Percentiles rank a stretch among this genome's conserved stretches.
These are phyloP conservation scores for sunflower (Helianthus annuus) DNA, from an alignment of 129 eudicot species.

Conservation along the genomic window DNA sequence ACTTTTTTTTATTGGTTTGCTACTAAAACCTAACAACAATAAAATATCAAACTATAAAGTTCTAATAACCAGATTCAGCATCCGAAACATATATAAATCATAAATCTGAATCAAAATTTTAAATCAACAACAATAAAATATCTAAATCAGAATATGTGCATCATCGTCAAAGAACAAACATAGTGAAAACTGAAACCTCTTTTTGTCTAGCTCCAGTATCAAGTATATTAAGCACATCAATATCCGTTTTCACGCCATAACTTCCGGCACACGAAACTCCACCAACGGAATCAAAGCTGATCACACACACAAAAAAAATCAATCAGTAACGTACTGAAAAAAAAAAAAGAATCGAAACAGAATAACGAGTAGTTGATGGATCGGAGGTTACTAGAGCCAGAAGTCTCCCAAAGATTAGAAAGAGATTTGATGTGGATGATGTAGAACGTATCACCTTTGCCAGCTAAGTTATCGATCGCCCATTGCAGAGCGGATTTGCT, in stretches of 20 bases:
- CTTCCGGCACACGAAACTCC: conserved; percentile 70
- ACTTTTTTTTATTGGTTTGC: too few species aligned
- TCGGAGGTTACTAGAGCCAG: conserved; percentile 67
- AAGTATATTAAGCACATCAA: conserved; percentile 62
- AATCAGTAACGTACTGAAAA: conserved; percentile 2
- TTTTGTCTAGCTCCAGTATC: conserved; percentile 73
- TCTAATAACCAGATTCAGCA: neutral
- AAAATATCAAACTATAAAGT: neutral
- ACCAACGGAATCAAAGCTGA: conserved; percentile 65
- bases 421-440: conserved; percentile 55
- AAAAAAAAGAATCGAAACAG: neutral
- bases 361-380: neutral
- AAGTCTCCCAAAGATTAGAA: conserved; percentile 48
- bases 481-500: conserved; percentile 78
- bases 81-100: neutral
- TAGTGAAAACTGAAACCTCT: conserved; percentile 38
- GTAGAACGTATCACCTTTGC: conserved; percentile 62
- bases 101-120: neutral
- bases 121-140: conserved; percentile 4
- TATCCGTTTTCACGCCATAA: conserved; percentile 55
- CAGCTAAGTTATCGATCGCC: conserved; percentile 82
- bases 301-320: conserved; percentile 3
- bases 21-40: too few species aligned
- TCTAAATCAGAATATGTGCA: neutral
- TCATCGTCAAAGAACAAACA: neutral